phyloP scores from a whole-genome alignment of 768 basidiomycete genomes.

The Hirschioporus abietinus region DNA sequence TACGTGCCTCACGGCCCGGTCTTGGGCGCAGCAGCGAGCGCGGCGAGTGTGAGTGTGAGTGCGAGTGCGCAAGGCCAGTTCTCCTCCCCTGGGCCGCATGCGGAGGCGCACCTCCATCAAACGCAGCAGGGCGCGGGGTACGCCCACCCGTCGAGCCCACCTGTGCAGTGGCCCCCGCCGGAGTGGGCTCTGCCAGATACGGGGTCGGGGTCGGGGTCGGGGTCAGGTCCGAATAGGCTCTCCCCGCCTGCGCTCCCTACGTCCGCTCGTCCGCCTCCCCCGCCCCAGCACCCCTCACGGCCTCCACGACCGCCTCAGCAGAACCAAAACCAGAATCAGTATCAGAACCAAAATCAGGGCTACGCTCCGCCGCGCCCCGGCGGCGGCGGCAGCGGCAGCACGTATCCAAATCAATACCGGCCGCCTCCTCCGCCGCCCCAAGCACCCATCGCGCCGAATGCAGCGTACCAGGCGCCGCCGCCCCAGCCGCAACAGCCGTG shows the following conservation, averaged over 20 bases:
- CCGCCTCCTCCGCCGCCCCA: conserved; percentile 12
- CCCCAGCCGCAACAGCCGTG: conserved; percentile 7
- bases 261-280: conserved; percentile 16
- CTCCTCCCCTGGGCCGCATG: conserved; percentile 33
- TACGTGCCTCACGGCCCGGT: neutral
- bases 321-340: neutral
- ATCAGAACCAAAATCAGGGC: neutral
- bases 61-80: conserved; percentile 15
- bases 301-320: conserved; percentile 7
- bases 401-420: conserved; percentile 10
- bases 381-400: neutral
- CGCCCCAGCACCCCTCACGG: conserved; percentile 11
- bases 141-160: neutral
- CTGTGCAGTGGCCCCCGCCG: conserved; percentile 36
- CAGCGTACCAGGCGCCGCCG: conserved; percentile 1
- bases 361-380: conserved; percentile 1
- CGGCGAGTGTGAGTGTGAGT: neutral
- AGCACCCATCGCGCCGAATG: conserved; percentile 6
- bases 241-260: conserved; percentile 7
- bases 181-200: conserved; percentile 27
- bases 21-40: too few species aligned
- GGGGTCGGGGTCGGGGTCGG: neutral
- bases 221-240: neutral
- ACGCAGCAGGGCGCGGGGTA: conserved; percentile 16
- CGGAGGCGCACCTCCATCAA: conserved; percentile 12